Base-by-base conservation (phyloP, 139 green algal species). In the Raphidocelis subcapitata region DNA sequence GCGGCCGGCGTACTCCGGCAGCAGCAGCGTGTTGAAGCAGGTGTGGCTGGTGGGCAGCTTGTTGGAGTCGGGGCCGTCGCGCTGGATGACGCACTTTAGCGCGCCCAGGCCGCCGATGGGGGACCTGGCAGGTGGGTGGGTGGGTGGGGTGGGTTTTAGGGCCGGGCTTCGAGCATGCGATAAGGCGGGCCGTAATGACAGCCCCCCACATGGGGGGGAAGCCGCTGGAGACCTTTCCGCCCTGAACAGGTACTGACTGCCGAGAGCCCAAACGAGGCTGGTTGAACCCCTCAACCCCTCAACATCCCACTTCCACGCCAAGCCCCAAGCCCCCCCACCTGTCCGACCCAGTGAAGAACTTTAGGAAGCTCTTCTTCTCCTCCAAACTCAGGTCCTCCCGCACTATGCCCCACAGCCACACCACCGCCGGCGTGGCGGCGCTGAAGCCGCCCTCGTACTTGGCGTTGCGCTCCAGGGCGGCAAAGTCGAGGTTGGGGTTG, bases 11-110 rank as follows among this genome's bases (percentile, higher is more conserved):
- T 97, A 98, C 60, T 91, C 87, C 0, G 93, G 93, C 81, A 97
- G 85, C 73, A 98, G 87, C 66, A 98, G 82, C 8, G 90, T 96
- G 87, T 98, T 98, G 91, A 97, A 97, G 81, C 92, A 97, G 0
- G 91, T 96, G 82, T 95, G 91, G 32, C 65, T 80, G 20, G 90
- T 96, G 65, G 91, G 91, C 74, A 96, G 84, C 55, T 92, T 92
- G 62, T 81, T 86, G 44, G 79, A 87, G 84, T 97, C 92, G n/a
- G 81, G 70, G 36, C 92, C 92, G 62, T 97, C 89, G 31, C 90
- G 80, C 81, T 95, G 90, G 61, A 97, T 91, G 59, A 96, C 66
- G 73, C 86, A 90, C 57, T 89, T 85, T 61, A 97, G 81, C 63
- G 89, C 92, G 80, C 87, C 90, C 63, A 98, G 84, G 29, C 93